Conservation (phyloP, 2,329 filamentous ascomycete species). For the Aspergillus sergii region DNA sequence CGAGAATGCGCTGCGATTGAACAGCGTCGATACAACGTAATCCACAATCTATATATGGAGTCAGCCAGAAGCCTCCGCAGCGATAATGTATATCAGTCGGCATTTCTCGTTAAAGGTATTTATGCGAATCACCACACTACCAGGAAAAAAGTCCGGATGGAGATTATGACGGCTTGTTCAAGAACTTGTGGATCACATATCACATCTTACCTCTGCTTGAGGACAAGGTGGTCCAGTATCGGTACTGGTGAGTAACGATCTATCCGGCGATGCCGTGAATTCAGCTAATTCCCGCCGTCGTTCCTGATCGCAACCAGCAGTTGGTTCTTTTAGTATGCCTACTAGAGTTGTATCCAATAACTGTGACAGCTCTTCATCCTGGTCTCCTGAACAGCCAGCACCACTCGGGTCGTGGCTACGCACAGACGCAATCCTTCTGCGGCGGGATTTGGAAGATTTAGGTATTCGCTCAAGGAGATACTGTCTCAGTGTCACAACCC, state of each 20-base stretch:
- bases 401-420: constrained; percentile 18
- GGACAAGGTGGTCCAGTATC: constrained; percentile 50
- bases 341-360: constrained; percentile 73
- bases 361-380: constrained; percentile 43
- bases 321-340: constrained; percentile 50
- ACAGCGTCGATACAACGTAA: constrained; percentile 76
- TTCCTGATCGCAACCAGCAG: constrained; percentile 31
- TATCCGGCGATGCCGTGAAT: constrained; percentile 64
- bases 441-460: constrained; percentile 60
- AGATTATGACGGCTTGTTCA: not conserved
- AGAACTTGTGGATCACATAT: not conserved
- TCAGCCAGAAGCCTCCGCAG: constrained; percentile 10
- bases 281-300: constrained; percentile 60
- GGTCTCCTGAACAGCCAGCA: constrained; percentile 7
- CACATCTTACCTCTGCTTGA: constrained; percentile 63
- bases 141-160: not conserved
- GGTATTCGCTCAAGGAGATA: constrained; percentile 71
- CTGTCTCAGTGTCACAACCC: constrained; percentile 68
- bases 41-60: constrained; percentile 65
- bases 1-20: constrained; percentile 57
- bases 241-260: constrained; percentile 36
- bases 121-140: not conserved
- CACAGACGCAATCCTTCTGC: constrained; percentile 47
- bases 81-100: constrained; percentile 4
- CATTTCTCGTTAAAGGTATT: not conserved